Evolutionary conservation across 306 rosid species (phyloP), one percentile per base, ranked within the genome.

Genomic region (Alnus rubra): DNA sequence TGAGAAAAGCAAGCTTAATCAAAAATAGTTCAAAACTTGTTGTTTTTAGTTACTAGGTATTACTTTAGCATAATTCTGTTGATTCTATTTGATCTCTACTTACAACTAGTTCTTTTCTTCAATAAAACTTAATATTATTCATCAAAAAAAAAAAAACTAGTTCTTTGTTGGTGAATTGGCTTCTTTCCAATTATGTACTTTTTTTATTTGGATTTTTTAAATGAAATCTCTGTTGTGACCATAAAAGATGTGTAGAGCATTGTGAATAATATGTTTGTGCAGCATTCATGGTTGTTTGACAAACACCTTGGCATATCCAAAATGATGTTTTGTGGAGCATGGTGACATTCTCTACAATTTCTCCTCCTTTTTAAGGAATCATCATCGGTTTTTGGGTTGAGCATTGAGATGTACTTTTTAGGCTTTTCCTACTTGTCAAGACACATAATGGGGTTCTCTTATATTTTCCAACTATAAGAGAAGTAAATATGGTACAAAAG

Each of bases 1-100:
- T 18, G 23, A 65, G 71, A 64, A 19, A 65, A 65, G 48, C 37
- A 37, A 14, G 48, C 45, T 4, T 42, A 42, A 23, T 65, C 47
- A 65, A 37, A 65, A 10, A 65, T 65, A 12, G 45, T 65, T 37
- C 71, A 7, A 65, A 65, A 15, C 48, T 64, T 65, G 71, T 35
- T 33, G 67, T 59, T 63, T 7, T 7, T 13, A 16, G 28, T 35
- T 42, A 18, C 49, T 35, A 15, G 70, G 71, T 35, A 47, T 0
- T 48, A 31, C 19, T 65, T 64, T 35, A 64, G 48, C 9, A 37
- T 64, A 37, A 54, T n/a, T 18, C 19, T 55, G 65, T 33, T 64
- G 35, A 13, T 33, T 64, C 37, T 33, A 28, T 31, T 35, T 33
- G 70, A 64, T 35, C 23, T 64, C 70, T 7, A 35, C 23, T 19